These are phyloP conservation scores for Calonectria hongkongensis DNA, from an alignment of 2,329 filamentous ascomycete species.

Conservation along the genomic window DNA sequence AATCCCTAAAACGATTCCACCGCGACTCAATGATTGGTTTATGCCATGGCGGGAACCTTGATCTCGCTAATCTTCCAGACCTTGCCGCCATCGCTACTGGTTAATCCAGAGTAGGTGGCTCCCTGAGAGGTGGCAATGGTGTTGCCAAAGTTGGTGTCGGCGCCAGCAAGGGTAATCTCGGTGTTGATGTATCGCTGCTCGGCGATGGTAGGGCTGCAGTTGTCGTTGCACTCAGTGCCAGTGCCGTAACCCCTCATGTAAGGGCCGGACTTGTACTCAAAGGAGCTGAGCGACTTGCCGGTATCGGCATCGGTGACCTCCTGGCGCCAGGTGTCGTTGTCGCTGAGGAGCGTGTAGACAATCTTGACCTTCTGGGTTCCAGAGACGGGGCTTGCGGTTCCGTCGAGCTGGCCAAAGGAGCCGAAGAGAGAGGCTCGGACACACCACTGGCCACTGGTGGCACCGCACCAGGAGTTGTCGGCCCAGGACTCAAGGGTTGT, in stretches of 20 bases:
- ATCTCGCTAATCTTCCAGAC: slow-evolving; percentile 49
- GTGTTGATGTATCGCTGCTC: slow-evolving; percentile 48
- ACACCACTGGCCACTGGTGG: slow-evolving; percentile 45
- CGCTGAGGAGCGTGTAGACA: slow-evolving; percentile 44
- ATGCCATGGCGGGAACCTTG: slow-evolving; percentile 42
- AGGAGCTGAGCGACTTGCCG: slow-evolving; percentile 41
- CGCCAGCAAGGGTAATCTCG: slow-evolving; percentile 44
- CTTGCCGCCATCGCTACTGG: slow-evolving; percentile 38
- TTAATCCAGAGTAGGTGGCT: slow-evolving; percentile 42
- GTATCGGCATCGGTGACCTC: slow-evolving; percentile 46
- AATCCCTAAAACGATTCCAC: not conserved
- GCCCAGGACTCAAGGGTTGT: slow-evolving; percentile 47
- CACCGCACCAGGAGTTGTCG: slow-evolving; percentile 49
- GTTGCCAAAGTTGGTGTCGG: slow-evolving; percentile 45
- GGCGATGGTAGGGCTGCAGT: slow-evolving; percentile 42
- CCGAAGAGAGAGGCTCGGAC: slow-evolving; percentile 48
- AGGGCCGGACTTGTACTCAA: slow-evolving; percentile 46
- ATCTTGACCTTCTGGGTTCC: slow-evolving; percentile 50
- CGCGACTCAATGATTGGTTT: not conserved
- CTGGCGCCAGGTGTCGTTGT: slow-evolving; percentile 50
- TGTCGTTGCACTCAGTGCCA: slow-evolving; percentile 47
- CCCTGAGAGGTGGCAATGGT: slow-evolving; percentile 44
- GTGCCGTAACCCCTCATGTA: slow-evolving; percentile 49
- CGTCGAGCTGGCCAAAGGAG: slow-evolving; percentile 47
- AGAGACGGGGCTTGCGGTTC: slow-evolving; percentile 36